These are phyloP conservation scores for Amphibolis antarctica DNA, from an alignment of 106 monocot genomes.

Conservation along the genomic window DNA sequence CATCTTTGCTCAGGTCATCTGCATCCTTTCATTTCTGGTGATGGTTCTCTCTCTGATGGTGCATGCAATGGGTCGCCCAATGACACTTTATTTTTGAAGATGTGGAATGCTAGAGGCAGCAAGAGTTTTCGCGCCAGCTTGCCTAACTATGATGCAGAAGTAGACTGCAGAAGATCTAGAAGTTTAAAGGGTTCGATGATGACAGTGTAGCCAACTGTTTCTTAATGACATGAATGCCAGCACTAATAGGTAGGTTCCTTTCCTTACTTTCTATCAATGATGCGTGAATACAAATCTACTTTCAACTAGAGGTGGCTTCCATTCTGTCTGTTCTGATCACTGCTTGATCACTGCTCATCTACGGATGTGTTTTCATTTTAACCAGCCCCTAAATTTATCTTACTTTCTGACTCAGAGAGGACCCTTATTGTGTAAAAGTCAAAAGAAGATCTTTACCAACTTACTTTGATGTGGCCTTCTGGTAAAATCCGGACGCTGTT, in stretches of 20 bases:
- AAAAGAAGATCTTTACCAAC: too few relatives aligned
- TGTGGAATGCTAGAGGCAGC: slow-evolving; percentile 16
- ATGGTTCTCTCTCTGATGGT: neutral
- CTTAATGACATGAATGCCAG: neutral
- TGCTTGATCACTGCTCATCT: neutral
- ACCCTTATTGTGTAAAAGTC: too few relatives aligned
- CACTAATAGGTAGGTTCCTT: slow-evolving; percentile 2
- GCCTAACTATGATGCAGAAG: slow-evolving; percentile 80
- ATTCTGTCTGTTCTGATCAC: neutral
- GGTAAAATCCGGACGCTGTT: too few relatives aligned
- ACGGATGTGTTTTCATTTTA: neutral
- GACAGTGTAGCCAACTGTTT: neutral
- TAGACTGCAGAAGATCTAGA: slow-evolving; percentile 86
- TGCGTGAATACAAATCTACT: neutral
- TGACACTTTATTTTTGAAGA: slow-evolving; percentile 24
- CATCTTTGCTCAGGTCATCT: slow-evolving; percentile 22
- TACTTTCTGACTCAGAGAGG: too few relatives aligned
- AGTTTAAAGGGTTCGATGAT: slow-evolving; percentile 49
- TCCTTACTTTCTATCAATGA: neutral
- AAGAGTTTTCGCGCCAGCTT: slow-evolving; percentile 30
- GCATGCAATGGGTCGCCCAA: slow-evolving; percentile 13
- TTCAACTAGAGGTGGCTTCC: neutral
- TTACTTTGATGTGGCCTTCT: too few relatives aligned
- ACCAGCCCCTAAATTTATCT: too few relatives aligned
- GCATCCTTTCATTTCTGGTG: slow-evolving; percentile 11